Evolutionary conservation across 108 stramenopile genomes (phyloP).

Genomic region (Pseudonitzschia multistriata): DNA sequence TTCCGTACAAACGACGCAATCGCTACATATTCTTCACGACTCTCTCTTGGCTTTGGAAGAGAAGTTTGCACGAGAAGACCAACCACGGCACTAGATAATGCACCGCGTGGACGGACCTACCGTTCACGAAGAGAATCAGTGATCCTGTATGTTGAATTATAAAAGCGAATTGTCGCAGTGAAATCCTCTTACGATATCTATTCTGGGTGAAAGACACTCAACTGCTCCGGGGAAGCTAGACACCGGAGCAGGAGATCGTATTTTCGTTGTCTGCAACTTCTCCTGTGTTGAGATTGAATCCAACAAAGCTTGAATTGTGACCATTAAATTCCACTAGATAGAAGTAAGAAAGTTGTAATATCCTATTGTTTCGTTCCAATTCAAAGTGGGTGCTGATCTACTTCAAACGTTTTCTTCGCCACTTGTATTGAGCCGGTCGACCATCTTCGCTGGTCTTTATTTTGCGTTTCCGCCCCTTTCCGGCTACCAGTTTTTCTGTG

Average conservation of each 20-base stretch:
- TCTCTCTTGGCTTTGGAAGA: neutral
- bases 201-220: neutral
- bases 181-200: neutral
- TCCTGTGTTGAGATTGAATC: slow-evolving; percentile 3
- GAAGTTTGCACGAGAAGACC: neutral
- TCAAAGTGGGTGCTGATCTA: neutral
- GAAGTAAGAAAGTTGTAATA: neutral
- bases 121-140: neutral
- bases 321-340: neutral
- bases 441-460: slow-evolving; percentile 61
- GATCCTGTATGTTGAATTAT: neutral
- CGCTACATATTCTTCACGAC: slow-evolving; percentile 5
- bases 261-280: neutral
- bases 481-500: slow-evolving; percentile 72
- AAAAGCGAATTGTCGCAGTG: neutral
- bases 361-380: neutral
- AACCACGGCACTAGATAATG: neutral
- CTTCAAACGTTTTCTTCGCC: slow-evolving; percentile 63
- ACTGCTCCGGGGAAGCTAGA: neutral
- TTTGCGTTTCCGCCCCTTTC: slow-evolving; percentile 90
- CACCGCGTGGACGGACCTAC: no score
- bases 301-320: neutral
- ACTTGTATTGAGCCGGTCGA: slow-evolving; percentile 72
- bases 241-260: neutral
- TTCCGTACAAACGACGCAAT: slow-evolving; percentile 1